A percentile compares a stretch with the other conserved stretches of the same genome.
These are phyloP conservation scores for Micractinium sp. DNA, from an alignment of 139 green algal genomes.

Conservation along the genomic window DNA sequence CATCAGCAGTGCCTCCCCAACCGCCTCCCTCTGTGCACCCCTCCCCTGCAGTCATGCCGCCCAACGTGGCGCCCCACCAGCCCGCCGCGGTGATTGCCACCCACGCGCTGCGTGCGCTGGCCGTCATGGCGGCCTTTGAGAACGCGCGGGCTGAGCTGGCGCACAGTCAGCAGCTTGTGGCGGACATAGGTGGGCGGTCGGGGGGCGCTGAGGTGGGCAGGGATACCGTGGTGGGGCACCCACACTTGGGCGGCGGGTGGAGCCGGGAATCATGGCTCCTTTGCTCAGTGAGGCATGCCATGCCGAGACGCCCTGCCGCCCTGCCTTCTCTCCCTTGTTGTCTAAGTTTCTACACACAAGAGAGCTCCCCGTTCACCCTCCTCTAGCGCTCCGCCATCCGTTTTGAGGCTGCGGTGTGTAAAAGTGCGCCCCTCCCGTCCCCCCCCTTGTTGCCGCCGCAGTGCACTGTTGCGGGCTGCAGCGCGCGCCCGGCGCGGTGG, in stretches of 20 bases:
- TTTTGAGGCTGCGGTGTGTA: no score
- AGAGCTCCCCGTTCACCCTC: no score
- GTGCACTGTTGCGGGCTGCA: constrained; percentile 64
- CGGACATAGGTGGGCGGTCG: constrained; percentile 14
- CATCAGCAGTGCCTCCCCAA: neutral
- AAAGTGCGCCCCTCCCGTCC: neutral
- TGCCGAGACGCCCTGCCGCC: no score
- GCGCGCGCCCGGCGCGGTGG: constrained; percentile 66
- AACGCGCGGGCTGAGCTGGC: constrained; percentile 59
- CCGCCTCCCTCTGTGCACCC: no score
- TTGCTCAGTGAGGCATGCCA: no score
- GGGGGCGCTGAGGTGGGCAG: no score
- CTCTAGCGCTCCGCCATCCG: no score
- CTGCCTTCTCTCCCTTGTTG: no score
- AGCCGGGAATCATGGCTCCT: no score
- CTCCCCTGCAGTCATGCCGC: constrained; percentile 59
- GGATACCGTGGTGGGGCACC: no score
- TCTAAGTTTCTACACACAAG: no score
- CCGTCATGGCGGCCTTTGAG: constrained; percentile 68
- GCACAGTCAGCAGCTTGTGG: constrained; percentile 31
- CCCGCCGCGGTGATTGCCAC: constrained; percentile 65
- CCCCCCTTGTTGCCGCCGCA: neutral
- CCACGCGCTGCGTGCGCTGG: constrained; percentile 69
- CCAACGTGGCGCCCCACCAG: constrained; percentile 48
- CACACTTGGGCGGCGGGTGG: no score